These are phyloP conservation scores for Solanum chacoense DNA, from an alignment of 305 asterid genomes.

Conservation along the genomic window DNA sequence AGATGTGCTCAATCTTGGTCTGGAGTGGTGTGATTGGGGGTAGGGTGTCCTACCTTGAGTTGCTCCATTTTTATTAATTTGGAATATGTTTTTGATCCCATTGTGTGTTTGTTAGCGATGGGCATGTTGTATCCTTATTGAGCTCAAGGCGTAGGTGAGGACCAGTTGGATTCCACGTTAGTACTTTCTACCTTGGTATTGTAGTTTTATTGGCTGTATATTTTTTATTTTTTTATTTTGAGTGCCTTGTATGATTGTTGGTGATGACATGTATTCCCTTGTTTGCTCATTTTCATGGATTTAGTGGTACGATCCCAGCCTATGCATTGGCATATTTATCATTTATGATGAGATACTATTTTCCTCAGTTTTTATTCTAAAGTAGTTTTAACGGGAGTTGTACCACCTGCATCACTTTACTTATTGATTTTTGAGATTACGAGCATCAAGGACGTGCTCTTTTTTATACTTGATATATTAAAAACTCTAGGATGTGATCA, in stretches of 20 bases:
- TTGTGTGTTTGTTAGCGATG: neutral
- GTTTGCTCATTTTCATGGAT: no score
- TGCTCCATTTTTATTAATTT: neutral
- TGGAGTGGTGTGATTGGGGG: neutral
- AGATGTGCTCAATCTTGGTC: neutral
- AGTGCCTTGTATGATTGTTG: neutral
- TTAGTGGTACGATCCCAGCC: neutral
- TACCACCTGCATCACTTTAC: neutral
- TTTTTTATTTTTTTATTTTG: no score
- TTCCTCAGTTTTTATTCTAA: neutral
- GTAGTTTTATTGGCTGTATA: neutral
- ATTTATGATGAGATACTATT: neutral
- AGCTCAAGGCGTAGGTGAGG: neutral
- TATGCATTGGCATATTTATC: neutral
- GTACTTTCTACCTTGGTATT: neutral
- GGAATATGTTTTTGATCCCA: no score
- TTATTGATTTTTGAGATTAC: neutral
- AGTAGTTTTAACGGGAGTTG: neutral
- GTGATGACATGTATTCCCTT: neutral
- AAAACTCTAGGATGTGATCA: neutral
- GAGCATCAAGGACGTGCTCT: neutral
- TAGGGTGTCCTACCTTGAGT: neutral
- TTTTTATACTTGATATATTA: no score
- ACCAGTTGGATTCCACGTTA: neutral
- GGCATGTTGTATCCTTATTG: neutral